Evolutionary conservation across 1,139 yeast species (phyloP).

Genomic region (Saccharomyces hybrid): DNA sequence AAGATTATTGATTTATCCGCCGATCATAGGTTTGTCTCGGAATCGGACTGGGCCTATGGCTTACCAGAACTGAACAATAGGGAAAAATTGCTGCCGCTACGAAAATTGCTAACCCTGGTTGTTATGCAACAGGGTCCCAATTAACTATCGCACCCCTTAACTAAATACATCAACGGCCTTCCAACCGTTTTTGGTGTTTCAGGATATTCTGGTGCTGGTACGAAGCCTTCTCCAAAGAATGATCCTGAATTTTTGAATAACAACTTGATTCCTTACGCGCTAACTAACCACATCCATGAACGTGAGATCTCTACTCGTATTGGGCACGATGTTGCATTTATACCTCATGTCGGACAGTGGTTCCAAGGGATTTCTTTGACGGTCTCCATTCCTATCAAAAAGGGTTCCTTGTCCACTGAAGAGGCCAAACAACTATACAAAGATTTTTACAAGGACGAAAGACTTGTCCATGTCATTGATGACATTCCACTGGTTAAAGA

Average conservation of each 20-base stretch:
- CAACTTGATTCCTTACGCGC: conserved; percentile 88
- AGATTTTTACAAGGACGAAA: conserved; percentile 82
- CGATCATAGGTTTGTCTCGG: conserved; percentile 85
- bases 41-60: conserved; percentile 88
- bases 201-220: conserved; percentile 98
- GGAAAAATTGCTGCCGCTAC: conserved; percentile 59
- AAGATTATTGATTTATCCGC: conserved; percentile 90
- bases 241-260: conserved; percentile 65
- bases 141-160: conserved; percentile 81
- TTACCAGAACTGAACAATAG: conserved; percentile 75
- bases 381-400: conserved; percentile 76
- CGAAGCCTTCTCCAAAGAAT: conserved; percentile 95
- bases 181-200: conserved; percentile 92
- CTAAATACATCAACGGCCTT: conserved; percentile 52
- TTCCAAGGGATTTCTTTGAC: conserved; percentile 96
- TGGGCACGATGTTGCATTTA: conserved; percentile 74
- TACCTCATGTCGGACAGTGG: conserved; percentile 98
- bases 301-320: conserved; percentile 78
- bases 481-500: conserved; percentile 73
- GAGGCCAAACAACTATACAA: conserved; percentile 81
- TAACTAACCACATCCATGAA: conserved; percentile 96
- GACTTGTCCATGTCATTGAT: conserved; percentile 65
- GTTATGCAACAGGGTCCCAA: conserved; percentile 97
- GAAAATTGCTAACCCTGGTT: conserved; percentile 93
- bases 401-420: conserved; percentile 56